Conservation (phyloP, 768 basidiomycete species). For the Lactarius hengduanensis region DNA sequence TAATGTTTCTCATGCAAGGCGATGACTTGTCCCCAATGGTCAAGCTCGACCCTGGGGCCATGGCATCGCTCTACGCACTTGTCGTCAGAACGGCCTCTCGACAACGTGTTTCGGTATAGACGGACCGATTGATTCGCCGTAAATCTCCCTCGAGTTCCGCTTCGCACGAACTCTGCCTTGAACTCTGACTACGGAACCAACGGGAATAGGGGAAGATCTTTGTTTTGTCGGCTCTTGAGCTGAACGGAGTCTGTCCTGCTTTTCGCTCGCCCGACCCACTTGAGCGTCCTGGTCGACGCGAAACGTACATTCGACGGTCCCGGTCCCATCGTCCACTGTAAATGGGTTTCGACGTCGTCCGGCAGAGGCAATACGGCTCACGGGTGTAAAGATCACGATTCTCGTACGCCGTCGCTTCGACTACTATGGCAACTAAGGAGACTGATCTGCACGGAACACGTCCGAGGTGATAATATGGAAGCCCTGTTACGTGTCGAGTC, state of each 20-base stretch:
- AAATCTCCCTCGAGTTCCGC: conserved; percentile 16
- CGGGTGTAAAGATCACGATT: conserved; percentile 58
- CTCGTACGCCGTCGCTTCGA: conserved; percentile 61
- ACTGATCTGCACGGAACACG: conserved; percentile 68
- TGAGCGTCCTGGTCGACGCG: conserved; percentile 25
- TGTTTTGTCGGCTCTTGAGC: background rate
- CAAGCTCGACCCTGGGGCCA: conserved; percentile 15
- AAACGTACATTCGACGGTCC: conserved; percentile 64
- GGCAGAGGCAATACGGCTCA: conserved; percentile 33
- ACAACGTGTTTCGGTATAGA: background rate
- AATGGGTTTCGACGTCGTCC: conserved; percentile 10
- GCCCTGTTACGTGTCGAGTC: conserved; percentile 36
- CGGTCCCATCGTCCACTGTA: conserved; percentile 77
- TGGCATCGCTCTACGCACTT: conserved; percentile 20
- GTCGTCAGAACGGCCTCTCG: conserved; percentile 9
- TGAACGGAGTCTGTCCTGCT: no score
- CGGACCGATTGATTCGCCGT: conserved; percentile 23
- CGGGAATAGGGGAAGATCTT: conserved; percentile 1
- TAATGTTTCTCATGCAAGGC: conserved; percentile 23
- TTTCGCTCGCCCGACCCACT: background rate
- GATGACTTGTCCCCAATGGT: conserved; percentile 23
- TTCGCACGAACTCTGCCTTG: conserved; percentile 22
- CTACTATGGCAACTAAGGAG: conserved; percentile 58
- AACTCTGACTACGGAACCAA: conserved; percentile 22
- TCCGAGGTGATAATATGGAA: conserved; percentile 71